These are phyloP conservation scores for Lactarius indigo DNA, from an alignment of 768 basidiomycete species.

Conservation along the genomic window DNA sequence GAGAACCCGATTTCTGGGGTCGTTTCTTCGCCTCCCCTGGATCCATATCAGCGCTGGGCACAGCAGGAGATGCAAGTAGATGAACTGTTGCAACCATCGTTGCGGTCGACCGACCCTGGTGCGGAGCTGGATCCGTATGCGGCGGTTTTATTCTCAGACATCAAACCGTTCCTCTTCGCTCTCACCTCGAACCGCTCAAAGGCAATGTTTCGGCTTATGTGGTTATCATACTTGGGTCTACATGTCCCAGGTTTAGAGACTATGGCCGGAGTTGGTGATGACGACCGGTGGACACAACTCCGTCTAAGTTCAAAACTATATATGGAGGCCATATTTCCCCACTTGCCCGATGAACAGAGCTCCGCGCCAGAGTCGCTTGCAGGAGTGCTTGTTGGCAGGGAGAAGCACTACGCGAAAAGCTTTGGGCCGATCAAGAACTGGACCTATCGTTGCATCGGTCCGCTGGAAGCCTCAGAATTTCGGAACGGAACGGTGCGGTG, in stretches of 20 bases:
- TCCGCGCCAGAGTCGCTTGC: constrained; percentile 58
- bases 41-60: constrained; percentile 71
- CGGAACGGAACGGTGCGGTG: constrained; percentile 37
- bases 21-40: constrained; percentile 35
- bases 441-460: constrained; percentile 49
- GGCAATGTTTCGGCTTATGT: constrained; percentile 59
- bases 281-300: constrained; percentile 64
- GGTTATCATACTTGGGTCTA: constrained; percentile 69
- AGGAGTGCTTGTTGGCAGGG: constrained; percentile 63
- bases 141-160: constrained; percentile 68
- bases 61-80: constrained; percentile 53
- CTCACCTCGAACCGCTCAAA: constrained; percentile 45
- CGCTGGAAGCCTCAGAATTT: constrained; percentile 46
- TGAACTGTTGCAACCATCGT: constrained; percentile 41
- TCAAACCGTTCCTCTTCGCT: constrained; percentile 51
- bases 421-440: constrained; percentile 72
- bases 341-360: constrained; percentile 30
- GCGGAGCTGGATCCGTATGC: constrained; percentile 64
- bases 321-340: constrained; percentile 54
- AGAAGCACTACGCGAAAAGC: constrained; percentile 54
- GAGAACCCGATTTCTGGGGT: constrained; percentile 8
- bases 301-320: constrained; percentile 44
- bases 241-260: constrained; percentile 63
- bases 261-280: constrained; percentile 34
- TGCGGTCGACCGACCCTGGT: constrained; percentile 49